Evolutionary conservation across 2,329 filamentous ascomycete species (phyloP).

Genomic region (Botrytis paeoniae): DNA sequence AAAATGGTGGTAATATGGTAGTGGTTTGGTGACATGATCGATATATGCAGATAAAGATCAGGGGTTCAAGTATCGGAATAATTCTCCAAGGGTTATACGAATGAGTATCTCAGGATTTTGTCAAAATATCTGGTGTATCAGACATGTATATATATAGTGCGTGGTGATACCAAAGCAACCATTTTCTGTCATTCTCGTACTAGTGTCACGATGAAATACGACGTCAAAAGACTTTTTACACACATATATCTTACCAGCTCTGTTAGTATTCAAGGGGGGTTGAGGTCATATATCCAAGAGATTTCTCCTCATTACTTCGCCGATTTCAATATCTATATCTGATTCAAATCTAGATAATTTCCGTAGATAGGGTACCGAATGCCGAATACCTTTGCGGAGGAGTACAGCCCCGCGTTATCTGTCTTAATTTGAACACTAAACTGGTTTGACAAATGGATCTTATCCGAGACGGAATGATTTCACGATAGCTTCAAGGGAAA

Average conservation of each 20-base stretch:
- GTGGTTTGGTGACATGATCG: not conserved
- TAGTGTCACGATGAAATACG: constrained; percentile 3
- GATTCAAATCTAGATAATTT: not conserved
- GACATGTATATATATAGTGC: not conserved
- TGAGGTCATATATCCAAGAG: not conserved
- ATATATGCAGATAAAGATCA: constrained; percentile 9
- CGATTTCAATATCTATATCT: not conserved
- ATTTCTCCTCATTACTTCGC: not conserved
- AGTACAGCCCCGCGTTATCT: not conserved
- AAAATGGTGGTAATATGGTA: not conserved
- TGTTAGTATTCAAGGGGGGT: not conserved
- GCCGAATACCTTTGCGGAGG: not conserved
- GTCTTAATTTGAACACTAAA: not conserved
- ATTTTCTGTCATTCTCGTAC: not conserved
- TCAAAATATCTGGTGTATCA: not conserved
- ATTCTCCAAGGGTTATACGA: not conserved
- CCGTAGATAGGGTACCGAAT: no score
- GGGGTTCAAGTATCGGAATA: not conserved
- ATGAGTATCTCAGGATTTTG: not conserved
- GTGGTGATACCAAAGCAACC: not conserved
- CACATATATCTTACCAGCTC: not conserved
- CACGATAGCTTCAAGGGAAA: not conserved
- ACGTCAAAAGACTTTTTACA: not conserved
- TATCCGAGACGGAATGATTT: not conserved
- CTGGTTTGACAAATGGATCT: not conserved